Percentiles rank a stretch among this genome's conserved stretches.
These are phyloP conservation scores for Botrytis galanthina DNA, from an alignment of 2,329 filamentous ascomycete genomes.

Conservation along the genomic window DNA sequence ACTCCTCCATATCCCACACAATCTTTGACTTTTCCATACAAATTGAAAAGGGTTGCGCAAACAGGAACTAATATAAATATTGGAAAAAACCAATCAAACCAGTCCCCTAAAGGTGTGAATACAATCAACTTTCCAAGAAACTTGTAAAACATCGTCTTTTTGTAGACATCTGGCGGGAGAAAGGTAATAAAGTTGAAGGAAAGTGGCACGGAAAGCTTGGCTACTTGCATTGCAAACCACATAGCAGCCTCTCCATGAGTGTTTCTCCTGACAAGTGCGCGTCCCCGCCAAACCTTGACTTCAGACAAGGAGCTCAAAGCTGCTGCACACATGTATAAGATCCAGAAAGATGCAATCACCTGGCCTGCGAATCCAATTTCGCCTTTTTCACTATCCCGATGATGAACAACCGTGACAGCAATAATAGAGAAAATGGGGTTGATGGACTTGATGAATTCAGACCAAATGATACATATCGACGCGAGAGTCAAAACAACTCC, in stretches of 20 bases:
- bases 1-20: conserved; percentile 73
- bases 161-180: conserved; percentile 68
- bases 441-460: conserved; percentile 83
- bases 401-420: conserved; percentile 54
- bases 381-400: conserved; percentile 64
- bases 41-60: conserved; percentile 78
- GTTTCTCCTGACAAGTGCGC: conserved; percentile 83
- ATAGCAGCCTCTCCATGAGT: conserved; percentile 92
- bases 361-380: conserved; percentile 86
- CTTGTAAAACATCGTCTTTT: conserved; percentile 77
- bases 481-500: conserved; percentile 70
- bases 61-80: conserved; percentile 85
- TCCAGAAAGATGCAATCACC: conserved; percentile 79
- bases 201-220: conserved; percentile 86
- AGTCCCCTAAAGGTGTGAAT: conserved; percentile 75
- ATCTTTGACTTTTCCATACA: conserved; percentile 79
- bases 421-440: conserved; percentile 73
- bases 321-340: conserved; percentile 93
- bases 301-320: conserved; percentile 85
- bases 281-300: conserved; percentile 95
- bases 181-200: conserved; percentile 97
- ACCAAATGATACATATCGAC: conserved; percentile 86
- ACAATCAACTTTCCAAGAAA: conserved; percentile 84
- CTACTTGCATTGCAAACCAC: conserved; percentile 93
- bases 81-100: conserved; percentile 87